Evolutionary conservation across 306 rosid genomes (phyloP).

Genomic region (Argentina anserina): DNA sequence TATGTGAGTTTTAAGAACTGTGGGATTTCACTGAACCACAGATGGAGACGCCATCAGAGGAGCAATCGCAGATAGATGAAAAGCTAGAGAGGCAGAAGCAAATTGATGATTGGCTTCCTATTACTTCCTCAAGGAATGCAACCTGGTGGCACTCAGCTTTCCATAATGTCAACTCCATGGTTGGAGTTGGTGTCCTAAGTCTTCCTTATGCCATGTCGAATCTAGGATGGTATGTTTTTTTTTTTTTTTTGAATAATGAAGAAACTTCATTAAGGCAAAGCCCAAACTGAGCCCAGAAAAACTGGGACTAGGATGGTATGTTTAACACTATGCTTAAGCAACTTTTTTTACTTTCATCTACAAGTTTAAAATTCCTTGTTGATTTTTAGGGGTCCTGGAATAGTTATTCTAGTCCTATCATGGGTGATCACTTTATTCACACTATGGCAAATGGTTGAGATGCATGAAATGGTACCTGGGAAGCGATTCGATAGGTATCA

Average conservation of each 20-base stretch:
- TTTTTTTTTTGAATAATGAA: too few species aligned
- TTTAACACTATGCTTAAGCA: background rate
- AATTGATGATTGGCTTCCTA: constrained; percentile 72
- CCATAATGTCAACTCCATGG: constrained; percentile 87
- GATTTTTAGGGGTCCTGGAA: constrained; percentile 65
- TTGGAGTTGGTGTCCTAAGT: constrained; percentile 79
- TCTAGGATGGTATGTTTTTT: constrained; percentile 65
- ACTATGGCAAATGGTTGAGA: constrained; percentile 77
- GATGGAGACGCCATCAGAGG: constrained; percentile 7
- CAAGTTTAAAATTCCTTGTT: background rate
- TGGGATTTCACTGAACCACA: background rate
- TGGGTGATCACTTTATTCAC: constrained; percentile 70
- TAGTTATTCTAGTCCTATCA: constrained; percentile 45
- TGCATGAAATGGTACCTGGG: constrained; percentile 88
- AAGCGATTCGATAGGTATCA: constrained; percentile 71
- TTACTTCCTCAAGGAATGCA: constrained; percentile 71
- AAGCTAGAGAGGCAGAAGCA: constrained; percentile 34
- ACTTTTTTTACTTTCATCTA: background rate
- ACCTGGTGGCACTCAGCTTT: constrained; percentile 91
- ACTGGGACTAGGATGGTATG: constrained; percentile 79
- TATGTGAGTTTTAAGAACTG: background rate
- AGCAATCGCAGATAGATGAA: constrained; percentile 23
- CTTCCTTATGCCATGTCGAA: constrained; percentile 72
- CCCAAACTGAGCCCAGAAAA: too few species aligned
- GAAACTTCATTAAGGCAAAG: too few species aligned